Evolutionary conservation across 2,329 filamentous ascomycete species (phyloP), one percentile per base, ranked within the genome.

Genomic region (Penicillium sp.): DNA sequence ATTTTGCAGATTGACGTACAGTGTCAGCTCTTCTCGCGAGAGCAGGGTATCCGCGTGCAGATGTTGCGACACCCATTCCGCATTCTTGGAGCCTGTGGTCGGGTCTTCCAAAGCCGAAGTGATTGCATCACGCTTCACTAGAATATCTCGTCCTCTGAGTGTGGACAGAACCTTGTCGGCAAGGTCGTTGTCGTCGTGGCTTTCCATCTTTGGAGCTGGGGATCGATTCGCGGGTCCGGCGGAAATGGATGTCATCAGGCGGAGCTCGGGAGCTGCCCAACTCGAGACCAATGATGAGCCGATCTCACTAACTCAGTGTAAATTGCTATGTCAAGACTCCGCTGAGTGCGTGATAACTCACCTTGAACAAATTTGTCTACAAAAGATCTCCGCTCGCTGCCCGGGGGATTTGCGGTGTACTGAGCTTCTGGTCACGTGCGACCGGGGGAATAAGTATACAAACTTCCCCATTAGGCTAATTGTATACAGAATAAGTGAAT

Each of bases 1-100:
- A 20, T 55, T 20, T n/a, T 36, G 8, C 3, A 20, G 36, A 15
- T 13, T 10, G 7, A 50, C 64, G 30, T 67, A 75, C 73, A 75
- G 41, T 41, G 54, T 56, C 20, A 71, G 56, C 58, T 76, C 73
- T 45, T 76, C 73, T 45, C 65, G 66, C 6, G 73, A 74, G 45
- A 76, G 61, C 29, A 75, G 60, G 5, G 69, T 73, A 43, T 70
- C 65, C 7, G 59, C 46, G 24, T 46, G 47, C 40, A 75, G 55
- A 56, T 74, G 62, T 29, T 64, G 63, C 7, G 56, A 51, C 23
- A 67, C 63, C 72, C 71, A 75, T 55, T 67, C 55, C 30, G 53
- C 54, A 53, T 64, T 66, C 10, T 57, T 47, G n/a, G 39, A 27
- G 21, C 46, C 54, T 17, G 48, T 46, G 12, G 30, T 20, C 1